Percentiles rank a stretch among this genome's conserved stretches.
These are phyloP conservation scores for Lactarius hengduanensis DNA, from an alignment of 768 basidiomycete species.

Conservation along the genomic window DNA sequence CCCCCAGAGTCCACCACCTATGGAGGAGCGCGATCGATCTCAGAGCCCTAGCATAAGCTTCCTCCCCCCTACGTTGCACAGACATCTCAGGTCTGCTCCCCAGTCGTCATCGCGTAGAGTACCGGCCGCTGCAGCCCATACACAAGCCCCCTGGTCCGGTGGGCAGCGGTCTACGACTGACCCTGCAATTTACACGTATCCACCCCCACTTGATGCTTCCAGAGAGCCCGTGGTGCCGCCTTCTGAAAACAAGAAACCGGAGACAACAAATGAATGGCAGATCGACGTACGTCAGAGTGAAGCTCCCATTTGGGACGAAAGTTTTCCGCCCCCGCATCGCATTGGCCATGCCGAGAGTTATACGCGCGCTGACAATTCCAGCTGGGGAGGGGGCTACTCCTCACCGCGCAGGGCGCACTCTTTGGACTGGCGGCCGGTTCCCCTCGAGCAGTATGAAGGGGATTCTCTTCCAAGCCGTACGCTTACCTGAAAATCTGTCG, in stretches of 20 bases:
- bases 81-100: constrained; percentile 40
- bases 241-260: constrained; percentile 4
- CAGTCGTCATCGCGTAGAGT: constrained; percentile 19
- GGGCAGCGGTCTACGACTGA: constrained; percentile 29
- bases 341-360: constrained; percentile 29
- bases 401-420: constrained; percentile 7
- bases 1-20: constrained; percentile 14
- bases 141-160: constrained; percentile 14
- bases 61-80: constrained; percentile 51
- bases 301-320: constrained; percentile 19
- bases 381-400: constrained; percentile 7
- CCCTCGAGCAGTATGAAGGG: constrained; percentile 8
- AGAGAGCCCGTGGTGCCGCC: constrained; percentile 2
- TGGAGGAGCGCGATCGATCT: constrained; percentile 23
- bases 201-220: constrained; percentile 25
- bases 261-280: constrained; percentile 15
- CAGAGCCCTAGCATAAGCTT: constrained; percentile 43
- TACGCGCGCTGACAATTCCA: constrained; percentile 25
- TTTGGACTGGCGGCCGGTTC: constrained; percentile 18
- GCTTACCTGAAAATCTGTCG: neutral
- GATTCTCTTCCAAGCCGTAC: constrained; percentile 13
- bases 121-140: constrained; percentile 5
- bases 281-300: constrained; percentile 8
- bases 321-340: constrained; percentile 16
- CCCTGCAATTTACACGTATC: constrained; percentile 32